phyloP scores from a whole-genome alignment of 345 rosid species.

The Populus nigra region DNA sequence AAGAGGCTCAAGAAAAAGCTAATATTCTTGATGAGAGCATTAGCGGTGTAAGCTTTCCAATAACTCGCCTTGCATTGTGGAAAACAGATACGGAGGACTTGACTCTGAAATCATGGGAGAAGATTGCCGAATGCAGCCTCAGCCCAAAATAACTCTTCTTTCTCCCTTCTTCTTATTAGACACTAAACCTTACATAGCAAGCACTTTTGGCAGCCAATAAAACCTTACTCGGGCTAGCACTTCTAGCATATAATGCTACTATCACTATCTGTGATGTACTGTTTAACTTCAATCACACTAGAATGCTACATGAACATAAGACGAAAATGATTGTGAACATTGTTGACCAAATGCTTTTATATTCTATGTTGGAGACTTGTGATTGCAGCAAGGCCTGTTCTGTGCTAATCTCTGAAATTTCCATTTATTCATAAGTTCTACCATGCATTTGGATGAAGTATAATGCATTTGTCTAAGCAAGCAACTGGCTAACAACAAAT shows the following conservation, averaged over 20 bases:
- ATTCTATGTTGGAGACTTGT: too few species aligned
- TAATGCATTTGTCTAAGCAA: too few species aligned
- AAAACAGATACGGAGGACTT: conserved; percentile 63
- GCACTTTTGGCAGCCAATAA: too few species aligned
- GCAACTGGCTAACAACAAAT: too few species aligned
- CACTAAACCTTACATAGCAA: not conserved
- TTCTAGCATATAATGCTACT: not conserved
- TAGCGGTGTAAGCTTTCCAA: conserved; percentile 49
- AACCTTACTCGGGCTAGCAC: not conserved
- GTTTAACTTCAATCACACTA: not conserved
- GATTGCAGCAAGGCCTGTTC: too few species aligned
- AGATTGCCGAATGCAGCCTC: conserved; percentile 55
- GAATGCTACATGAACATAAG: too few species aligned
- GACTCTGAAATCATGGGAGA: conserved; percentile 73
- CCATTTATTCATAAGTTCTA: too few species aligned
- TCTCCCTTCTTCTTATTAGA: not conserved
- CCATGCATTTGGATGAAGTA: too few species aligned
- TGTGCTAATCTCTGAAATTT: too few species aligned
- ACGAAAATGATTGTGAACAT: too few species aligned
- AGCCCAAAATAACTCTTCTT: conserved; percentile 28
- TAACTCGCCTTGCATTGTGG: conserved; percentile 55
- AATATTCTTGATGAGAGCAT: conserved; percentile 46
- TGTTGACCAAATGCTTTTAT: too few species aligned
- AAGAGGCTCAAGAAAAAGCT: conserved; percentile 63
- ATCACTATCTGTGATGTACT: not conserved